These are phyloP conservation scores for Limtongia smithiae DNA, from an alignment of 805 yeast genomes.

Conservation along the genomic window DNA sequence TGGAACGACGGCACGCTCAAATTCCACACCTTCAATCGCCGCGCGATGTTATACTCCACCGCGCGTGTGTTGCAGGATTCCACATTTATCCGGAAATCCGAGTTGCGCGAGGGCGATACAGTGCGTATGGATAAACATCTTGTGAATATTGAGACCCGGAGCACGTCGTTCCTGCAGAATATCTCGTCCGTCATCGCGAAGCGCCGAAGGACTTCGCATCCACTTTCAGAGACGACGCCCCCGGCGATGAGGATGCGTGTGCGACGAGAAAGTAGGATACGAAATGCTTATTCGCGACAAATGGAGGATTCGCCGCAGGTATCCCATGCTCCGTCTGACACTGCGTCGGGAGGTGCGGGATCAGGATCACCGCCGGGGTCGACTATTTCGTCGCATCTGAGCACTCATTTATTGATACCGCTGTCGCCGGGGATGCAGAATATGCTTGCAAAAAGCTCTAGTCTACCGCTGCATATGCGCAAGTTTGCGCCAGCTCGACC, in stretches of 20 bases:
- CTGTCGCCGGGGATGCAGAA: constrained; percentile 9
- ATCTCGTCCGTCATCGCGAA: constrained; percentile 6
- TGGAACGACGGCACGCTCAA: constrained; percentile 40
- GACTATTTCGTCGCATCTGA: neutral
- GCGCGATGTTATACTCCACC: constrained; percentile 35
- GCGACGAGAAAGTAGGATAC: too few species aligned
- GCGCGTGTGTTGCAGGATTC: constrained; percentile 28
- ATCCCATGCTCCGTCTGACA: too few species aligned
- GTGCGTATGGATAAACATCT: constrained; percentile 32
- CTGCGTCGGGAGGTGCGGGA: too few species aligned
- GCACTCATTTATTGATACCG: neutral
- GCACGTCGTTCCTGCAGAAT: constrained; percentile 10
- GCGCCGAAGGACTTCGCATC: neutral
- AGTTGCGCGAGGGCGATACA: constrained; percentile 28
- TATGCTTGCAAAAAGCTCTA: constrained; percentile 6
- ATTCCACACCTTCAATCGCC: constrained; percentile 30
- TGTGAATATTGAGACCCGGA: constrained; percentile 32
- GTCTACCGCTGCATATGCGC: too few species aligned
- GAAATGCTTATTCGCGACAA: too few species aligned
- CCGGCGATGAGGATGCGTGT: too few species aligned
- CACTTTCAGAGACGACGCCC: neutral
- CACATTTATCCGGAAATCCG: constrained; percentile 12
- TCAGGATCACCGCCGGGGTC: neutral
- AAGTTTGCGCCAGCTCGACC: too few species aligned
- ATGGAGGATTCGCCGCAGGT: too few species aligned